Evolutionary conservation across 2,329 filamentous ascomycete genomes (phyloP).

Genomic region (Myriangium duriaei): DNA sequence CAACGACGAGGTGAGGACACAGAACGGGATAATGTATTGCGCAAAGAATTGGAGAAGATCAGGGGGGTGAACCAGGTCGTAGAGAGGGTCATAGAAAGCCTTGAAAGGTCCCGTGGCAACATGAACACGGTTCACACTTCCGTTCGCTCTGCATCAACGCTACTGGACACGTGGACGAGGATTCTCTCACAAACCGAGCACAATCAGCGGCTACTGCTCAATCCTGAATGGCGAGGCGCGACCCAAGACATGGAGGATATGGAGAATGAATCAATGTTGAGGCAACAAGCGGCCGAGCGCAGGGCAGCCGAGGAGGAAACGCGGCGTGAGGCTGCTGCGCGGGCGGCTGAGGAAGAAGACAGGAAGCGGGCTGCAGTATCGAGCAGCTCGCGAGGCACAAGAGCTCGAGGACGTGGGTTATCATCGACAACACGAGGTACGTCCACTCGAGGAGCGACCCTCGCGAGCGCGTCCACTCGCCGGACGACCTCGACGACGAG

Average conservation of each 20-base stretch:
- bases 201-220: constrained; percentile 81
- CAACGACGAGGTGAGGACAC: constrained; percentile 5
- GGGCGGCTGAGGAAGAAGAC: constrained; percentile 39
- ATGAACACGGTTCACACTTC: constrained; percentile 79
- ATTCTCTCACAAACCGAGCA: constrained; percentile 96
- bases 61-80: constrained; percentile 80
- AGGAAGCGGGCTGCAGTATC: constrained; percentile 43
- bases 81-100: constrained; percentile 59
- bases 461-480: constrained; percentile 20
- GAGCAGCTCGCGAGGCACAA: constrained; percentile 24
- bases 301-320: constrained; percentile 67
- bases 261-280: constrained; percentile 63
- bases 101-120: constrained; percentile 61
- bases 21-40: constrained; percentile 58
- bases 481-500: constrained; percentile 42
- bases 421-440: constrained; percentile 19
- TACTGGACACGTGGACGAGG: constrained; percentile 90
- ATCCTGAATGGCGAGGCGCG: constrained; percentile 81
- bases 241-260: constrained; percentile 75
- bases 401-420: constrained; percentile 19
- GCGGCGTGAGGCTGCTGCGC: constrained; percentile 54
- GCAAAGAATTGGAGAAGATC: constrained; percentile 69
- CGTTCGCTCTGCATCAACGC: constrained; percentile 72
- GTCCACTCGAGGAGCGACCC: constrained; percentile 20
- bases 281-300: constrained; percentile 65